Percentiles rank a stretch among this genome's conserved stretches.
These are phyloP conservation scores for Didymellaceae sp. DNA, from an alignment of 2,329 filamentous ascomycete species.

Conservation along the genomic window DNA sequence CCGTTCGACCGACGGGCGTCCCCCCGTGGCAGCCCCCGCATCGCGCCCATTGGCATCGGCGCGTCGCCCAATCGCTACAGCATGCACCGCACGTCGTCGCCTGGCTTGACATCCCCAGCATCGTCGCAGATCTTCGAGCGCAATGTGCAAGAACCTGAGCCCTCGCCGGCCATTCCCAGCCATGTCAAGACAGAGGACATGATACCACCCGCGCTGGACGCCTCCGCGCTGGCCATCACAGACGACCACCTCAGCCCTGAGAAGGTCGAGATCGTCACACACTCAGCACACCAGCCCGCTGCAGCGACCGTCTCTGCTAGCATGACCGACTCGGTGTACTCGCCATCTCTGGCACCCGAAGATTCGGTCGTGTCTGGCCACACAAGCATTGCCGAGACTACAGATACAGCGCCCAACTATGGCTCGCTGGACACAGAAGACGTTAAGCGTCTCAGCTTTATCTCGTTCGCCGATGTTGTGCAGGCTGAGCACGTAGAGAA, in stretches of 20 bases:
- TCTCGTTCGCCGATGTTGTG: conserved; percentile 95
- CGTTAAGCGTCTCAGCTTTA: conserved; percentile 86
- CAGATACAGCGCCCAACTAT: conserved; percentile 69
- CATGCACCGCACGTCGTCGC: conserved; percentile 69
- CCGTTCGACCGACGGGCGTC: conserved; percentile 39
- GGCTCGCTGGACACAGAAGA: conserved; percentile 79
- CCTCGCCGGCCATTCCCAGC: conserved; percentile 84
- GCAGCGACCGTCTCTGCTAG: conserved; percentile 63
- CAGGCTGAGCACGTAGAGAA: conserved; percentile 78
- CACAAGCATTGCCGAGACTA: conserved; percentile 23
- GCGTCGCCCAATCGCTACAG: conserved; percentile 68
- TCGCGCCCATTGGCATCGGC: conserved; percentile 39
- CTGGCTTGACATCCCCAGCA: conserved; percentile 80
- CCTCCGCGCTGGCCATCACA: conserved; percentile 90
- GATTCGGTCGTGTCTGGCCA: conserved; percentile 34
- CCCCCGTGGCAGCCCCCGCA: conserved; percentile 46
- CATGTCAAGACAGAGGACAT: conserved; percentile 95
- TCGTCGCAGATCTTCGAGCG: conserved; percentile 86
- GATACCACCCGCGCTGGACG: conserved; percentile 89
- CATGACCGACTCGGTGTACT: conserved; percentile 44
- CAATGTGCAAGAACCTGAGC: conserved; percentile 78
- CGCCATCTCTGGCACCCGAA: conserved; percentile 41
- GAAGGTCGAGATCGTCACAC: conserved; percentile 90
- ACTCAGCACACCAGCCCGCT: conserved; percentile 81
- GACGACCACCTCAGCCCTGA: conserved; percentile 85